phyloP scores from a whole-genome alignment of 1,284 basidiomycete species.

The Microbotryomycetes sp. region DNA sequence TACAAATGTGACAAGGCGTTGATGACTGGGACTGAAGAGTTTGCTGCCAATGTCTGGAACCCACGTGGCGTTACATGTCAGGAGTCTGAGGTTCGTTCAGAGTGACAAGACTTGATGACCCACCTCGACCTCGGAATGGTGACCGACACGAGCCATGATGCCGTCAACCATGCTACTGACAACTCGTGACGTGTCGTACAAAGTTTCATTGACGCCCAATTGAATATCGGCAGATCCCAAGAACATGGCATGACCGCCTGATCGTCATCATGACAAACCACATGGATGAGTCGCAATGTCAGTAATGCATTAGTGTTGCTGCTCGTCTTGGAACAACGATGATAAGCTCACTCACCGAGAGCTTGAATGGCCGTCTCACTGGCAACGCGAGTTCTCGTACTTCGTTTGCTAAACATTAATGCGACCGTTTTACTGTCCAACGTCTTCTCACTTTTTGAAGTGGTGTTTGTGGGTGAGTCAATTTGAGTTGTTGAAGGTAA shows the following conservation, averaged over 20 bases:
- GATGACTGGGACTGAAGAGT: constrained; percentile 87
- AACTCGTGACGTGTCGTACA: constrained; percentile 78
- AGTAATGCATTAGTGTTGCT: too few relatives aligned
- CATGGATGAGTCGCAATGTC: neutral
- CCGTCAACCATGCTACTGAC: constrained; percentile 87
- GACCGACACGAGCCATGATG: constrained; percentile 91
- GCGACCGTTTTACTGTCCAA: constrained; percentile 71
- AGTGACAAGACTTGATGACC: constrained; percentile 32
- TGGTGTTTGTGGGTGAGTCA: constrained; percentile 9
- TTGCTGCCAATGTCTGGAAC: constrained; percentile 69
- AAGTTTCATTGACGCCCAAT: constrained; percentile 87
- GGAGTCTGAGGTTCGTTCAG: neutral
- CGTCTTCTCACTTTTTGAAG: constrained; percentile 17
- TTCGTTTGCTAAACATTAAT: constrained; percentile 85
- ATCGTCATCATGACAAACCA: neutral
- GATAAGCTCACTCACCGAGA: constrained; percentile 51
- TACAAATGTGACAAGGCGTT: constrained; percentile 93
- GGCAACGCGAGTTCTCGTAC: constrained; percentile 83
- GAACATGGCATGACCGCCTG: constrained; percentile 76
- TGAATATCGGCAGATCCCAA: constrained; percentile 89
- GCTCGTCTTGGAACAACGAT: too few relatives aligned
- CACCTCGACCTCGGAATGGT: constrained; percentile 87
- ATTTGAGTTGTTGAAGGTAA: constrained; percentile 7
- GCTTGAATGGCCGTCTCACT: constrained; percentile 71
- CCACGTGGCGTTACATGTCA: neutral